These are phyloP conservation scores for Psilocybe cubensis DNA, from an alignment of 768 basidiomycete species.

Conservation along the genomic window DNA sequence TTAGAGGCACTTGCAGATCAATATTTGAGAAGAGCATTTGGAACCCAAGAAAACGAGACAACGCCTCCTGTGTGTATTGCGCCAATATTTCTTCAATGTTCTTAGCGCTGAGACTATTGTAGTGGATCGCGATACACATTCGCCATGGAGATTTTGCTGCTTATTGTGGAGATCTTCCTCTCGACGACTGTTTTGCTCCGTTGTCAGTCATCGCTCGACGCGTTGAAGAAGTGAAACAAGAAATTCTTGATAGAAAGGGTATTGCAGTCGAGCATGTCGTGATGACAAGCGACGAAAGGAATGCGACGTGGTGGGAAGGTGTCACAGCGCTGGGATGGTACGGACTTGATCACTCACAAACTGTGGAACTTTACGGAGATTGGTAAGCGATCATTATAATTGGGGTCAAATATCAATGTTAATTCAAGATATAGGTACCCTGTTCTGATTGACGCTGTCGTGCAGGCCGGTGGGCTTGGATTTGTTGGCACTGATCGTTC, in stretches of 20 bases:
- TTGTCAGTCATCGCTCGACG: constrained; percentile 55
- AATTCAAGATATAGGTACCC: constrained; percentile 55
- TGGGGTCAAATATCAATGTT: neutral
- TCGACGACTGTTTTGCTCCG: constrained; percentile 55
- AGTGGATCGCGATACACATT: constrained; percentile 64
- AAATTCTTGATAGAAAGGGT: constrained; percentile 47
- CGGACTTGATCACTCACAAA: constrained; percentile 50
- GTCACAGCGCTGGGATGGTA: constrained; percentile 55
- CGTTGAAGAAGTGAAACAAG: constrained; percentile 57
- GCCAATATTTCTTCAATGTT: neutral
- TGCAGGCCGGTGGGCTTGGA: constrained; percentile 68
- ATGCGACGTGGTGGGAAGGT: constrained; percentile 61
- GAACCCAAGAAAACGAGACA: constrained; percentile 33
- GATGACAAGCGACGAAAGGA: constrained; percentile 66
- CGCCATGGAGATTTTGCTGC: constrained; percentile 57
- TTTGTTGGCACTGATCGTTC: constrained; percentile 76
- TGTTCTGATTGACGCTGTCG: constrained; percentile 71
- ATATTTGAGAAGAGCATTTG: constrained; percentile 50
- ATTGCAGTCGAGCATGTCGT: constrained; percentile 55
- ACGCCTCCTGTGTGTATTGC: constrained; percentile 49
- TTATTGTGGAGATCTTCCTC: constrained; percentile 45
- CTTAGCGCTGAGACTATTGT: neutral
- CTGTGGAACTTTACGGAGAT: constrained; percentile 46
- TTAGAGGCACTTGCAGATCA: constrained; percentile 45
- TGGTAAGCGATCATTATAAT: constrained; percentile 41